Evolutionary conservation across 2,329 filamentous ascomycete genomes (phyloP), one percentile per base, ranked within the genome.

Genomic region (Endoconidiophora laricicola): DNA sequence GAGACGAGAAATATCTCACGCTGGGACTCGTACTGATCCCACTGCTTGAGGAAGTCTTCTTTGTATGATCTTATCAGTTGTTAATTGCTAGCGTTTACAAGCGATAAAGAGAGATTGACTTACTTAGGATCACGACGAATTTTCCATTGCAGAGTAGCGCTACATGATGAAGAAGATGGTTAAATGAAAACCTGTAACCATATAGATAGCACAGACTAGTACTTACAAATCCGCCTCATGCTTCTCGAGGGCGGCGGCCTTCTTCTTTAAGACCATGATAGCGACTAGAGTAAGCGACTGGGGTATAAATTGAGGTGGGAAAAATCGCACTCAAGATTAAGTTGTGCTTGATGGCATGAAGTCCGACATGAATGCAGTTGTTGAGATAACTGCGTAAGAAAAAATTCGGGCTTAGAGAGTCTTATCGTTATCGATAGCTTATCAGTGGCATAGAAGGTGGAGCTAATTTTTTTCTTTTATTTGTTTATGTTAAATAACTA

Each of bases 191-290:
- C 29, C 2, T 3, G 5, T 6, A 12, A 3, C 2, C 9, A 33
- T 33, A 33, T 33, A 33, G 12, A 33, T 12, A 33, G 4, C 6
- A 10, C 2, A 22, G 38, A 22, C n/a, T 36, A 29, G 10, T 16
- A 62, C 77, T 55, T 63, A 83, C 74, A 93, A 71, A 66, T 94
- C 86, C 33, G 87, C 88, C 62, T 95, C 88, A 58, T 94, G 79
- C 74, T 95, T 95, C 68, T 95, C 88, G 65, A 95, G 79, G 54
- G 88, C 88, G 50, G 84, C 86, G 53, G 94, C 76, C 69, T 91
- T 93, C 64, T 87, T 76, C 68, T 94, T 94, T 54, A 53, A 46
- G 42, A 79, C 84, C 79, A 86, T 91, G 42, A 55, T 65, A 47
- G 16, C 16, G 16, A 47, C 37, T 4, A 6, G 23, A 24, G 7